Percentiles rank a stretch among this genome's conserved stretches.
These are phyloP conservation scores for Hericium coralloides DNA, from an alignment of 768 basidiomycete species.

Conservation along the genomic window DNA sequence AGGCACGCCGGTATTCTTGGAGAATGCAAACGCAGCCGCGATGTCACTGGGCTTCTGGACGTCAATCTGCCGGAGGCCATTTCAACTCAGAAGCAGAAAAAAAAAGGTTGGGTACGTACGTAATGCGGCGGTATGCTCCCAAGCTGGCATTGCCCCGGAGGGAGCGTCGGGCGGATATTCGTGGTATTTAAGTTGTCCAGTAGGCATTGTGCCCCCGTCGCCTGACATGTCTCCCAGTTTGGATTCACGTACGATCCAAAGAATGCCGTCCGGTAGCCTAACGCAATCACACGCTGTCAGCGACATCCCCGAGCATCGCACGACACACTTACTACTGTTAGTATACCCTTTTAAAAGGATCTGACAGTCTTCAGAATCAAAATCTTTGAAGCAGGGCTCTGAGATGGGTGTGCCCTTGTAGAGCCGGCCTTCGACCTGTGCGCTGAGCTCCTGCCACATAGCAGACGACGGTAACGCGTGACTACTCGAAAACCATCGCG, in stretches of 20 bases:
- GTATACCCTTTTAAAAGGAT: not conserved
- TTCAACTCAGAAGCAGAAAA: too few relatives aligned
- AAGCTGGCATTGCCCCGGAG: too few relatives aligned
- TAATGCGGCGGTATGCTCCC: too few relatives aligned
- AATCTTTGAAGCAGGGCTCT: not conserved
- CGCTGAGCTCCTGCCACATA: not conserved
- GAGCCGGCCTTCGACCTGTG: not conserved
- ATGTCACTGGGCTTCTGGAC: slow-evolving; percentile 16
- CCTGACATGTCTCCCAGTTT: too few relatives aligned
- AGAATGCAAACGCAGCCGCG: slow-evolving; percentile 19
- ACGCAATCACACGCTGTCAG: not conserved
- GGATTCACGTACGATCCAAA: too few relatives aligned
- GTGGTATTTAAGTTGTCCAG: too few relatives aligned
- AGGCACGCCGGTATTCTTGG: slow-evolving; percentile 15
- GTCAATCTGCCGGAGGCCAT: slow-evolving; percentile 17
- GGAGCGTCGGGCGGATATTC: too few relatives aligned
- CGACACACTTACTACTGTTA: not conserved
- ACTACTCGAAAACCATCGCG: not conserved
- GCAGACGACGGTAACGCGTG: not conserved
- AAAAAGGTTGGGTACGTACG: too few relatives aligned
- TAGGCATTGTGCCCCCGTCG: too few relatives aligned
- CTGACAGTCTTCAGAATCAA: not conserved
- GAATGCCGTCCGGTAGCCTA: too few relatives aligned
- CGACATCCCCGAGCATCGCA: not conserved
- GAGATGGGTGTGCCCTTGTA: not conserved